Percentiles rank a stretch among this genome's conserved stretches.
phyloP scores from a whole-genome alignment of 768 basidiomycete genomes.

The Brasilioporus rufonigricans region DNA sequence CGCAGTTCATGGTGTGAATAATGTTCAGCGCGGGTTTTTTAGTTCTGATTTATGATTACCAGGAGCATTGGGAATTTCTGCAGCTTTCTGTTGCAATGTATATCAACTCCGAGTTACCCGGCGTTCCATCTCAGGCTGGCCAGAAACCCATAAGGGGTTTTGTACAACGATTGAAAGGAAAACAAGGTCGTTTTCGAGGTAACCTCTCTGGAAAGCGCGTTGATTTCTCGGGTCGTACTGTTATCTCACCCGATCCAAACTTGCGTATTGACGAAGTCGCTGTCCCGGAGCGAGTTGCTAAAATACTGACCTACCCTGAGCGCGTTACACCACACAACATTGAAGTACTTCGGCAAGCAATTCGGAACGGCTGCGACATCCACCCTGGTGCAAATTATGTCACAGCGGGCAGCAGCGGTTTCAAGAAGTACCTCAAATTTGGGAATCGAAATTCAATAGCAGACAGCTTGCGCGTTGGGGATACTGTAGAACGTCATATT shows the following conservation, averaged over 20 bases:
- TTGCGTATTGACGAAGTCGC: conserved; percentile 98
- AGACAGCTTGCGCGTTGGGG: conserved; percentile 79
- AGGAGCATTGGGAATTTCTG: conserved; percentile 99
- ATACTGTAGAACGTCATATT: conserved; percentile 93
- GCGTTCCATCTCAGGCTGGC: conserved; percentile 81
- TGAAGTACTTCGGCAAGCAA: conserved; percentile 65
- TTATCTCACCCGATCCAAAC: conserved; percentile 99
- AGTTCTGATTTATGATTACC: neutral
- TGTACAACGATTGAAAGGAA: conserved; percentile 96
- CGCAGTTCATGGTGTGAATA: conserved; percentile 75
- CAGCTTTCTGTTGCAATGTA: conserved; percentile 96
- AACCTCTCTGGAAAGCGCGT: conserved; percentile 99
- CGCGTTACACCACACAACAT: conserved; percentile 93
- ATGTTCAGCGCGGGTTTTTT: neutral
- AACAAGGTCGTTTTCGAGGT: conserved; percentile 97
- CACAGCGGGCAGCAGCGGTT: conserved; percentile 67
- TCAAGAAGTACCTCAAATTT: conserved; percentile 89
- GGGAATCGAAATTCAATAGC: conserved; percentile 80
- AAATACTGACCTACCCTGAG: conserved; percentile 94
- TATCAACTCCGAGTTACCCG: conserved; percentile 96
- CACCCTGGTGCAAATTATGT: conserved; percentile 98
- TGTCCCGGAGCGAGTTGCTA: conserved; percentile 92
- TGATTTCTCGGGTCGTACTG: conserved; percentile 96
- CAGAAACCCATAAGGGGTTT: conserved; percentile 97
- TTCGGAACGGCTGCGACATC: conserved; percentile 84